These are phyloP conservation scores for Mycosarcoma maydis DNA, from an alignment of 1,284 basidiomycete species.

Conservation along the genomic window DNA sequence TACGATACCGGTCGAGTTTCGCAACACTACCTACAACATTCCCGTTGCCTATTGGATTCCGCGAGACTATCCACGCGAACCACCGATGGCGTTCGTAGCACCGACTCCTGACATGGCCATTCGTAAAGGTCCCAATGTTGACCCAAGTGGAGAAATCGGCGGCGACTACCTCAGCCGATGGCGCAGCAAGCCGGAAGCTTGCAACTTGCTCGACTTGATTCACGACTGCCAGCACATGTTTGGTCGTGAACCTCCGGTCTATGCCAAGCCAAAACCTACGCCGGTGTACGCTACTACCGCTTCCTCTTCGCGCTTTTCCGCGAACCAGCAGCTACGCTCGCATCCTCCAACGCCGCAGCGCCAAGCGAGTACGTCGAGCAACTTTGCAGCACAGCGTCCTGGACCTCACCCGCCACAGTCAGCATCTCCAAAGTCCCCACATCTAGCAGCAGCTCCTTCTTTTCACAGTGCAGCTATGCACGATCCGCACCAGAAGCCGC, in stretches of 20 bases:
- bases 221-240: conserved; percentile 82
- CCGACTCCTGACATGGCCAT: conserved; percentile 94
- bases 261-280: conserved; percentile 76
- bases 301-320: background rate
- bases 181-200: conserved; percentile 86
- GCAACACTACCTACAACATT: conserved; percentile 86
- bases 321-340: conserved; percentile 29
- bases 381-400: conserved; percentile 3
- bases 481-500: conserved; percentile 27
- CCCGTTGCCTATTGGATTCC: conserved; percentile 84
- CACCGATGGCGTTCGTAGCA: conserved; percentile 91
- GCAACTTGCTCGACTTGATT: conserved; percentile 75
- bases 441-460: conserved; percentile 2
- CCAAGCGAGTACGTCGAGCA: conserved; percentile 7
- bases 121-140: conserved; percentile 78
- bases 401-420: conserved; percentile 24
- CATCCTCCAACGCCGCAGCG: conserved; percentile 42
- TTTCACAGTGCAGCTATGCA: conserved; percentile 1
- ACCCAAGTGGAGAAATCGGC: conserved; percentile 80
- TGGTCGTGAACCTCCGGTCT: conserved; percentile 85
- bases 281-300: conserved; percentile 47
- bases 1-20: conserved; percentile 85
- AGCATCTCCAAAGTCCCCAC: conserved; percentile 25
- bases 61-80: conserved; percentile 69
- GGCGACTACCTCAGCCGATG: conserved; percentile 79